Base-by-base conservation (phyloP, 1,139 yeast species). In the Saccharomyces hybrid region DNA sequence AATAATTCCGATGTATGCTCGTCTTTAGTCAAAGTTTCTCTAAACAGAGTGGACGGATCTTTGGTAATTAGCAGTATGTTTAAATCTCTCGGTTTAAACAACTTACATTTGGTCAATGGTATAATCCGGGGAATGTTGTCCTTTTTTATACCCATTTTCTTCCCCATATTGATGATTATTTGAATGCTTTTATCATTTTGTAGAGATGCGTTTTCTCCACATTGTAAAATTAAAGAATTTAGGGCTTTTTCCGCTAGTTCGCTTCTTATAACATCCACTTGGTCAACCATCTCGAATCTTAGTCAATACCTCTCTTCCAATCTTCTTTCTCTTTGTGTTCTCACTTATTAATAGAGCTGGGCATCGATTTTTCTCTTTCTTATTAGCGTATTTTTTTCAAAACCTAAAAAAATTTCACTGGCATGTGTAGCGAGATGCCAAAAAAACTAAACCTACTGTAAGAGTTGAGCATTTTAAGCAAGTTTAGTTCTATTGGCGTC, bases 41-140 rank as follows among this genome's bases (percentile, higher is more conserved):
- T 75, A 62, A 81, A 85, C 1, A 77, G 73, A 1, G 78, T 74
- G 2, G 84, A 78, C 1, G 90, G 89, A 63, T 85, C 90, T 61
- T 84, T 85, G 5, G 90, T 83, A 11, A 86, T 76, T 32, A 86
- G 71, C 7, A 86, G 67, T 4, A 86, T 78, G 32, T 82, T 73
- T 55, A 78, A 73, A 32, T 76, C 77, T 26, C 75, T 77, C 3
- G 78, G 67, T 56, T 74, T 76, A 59, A 75, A 79, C 54, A 80
- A 69, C 48, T 62, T 67, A 54, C 79, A 75, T 58, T 79, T 73
- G 0, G 79, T 75, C n/a, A 86, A 59, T 1, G 88, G 86, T 47
- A 86, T 77, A 49, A 86, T 80, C 58, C 91, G 71, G 3, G 91
- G 89, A 0, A 80, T 76, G 59, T 78, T 77, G 60, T 84, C 89